Percentiles rank a stretch among this genome's conserved stretches.
Conservation (phyloP, 805 yeast species). For the Clavispora fructus region DNA sequence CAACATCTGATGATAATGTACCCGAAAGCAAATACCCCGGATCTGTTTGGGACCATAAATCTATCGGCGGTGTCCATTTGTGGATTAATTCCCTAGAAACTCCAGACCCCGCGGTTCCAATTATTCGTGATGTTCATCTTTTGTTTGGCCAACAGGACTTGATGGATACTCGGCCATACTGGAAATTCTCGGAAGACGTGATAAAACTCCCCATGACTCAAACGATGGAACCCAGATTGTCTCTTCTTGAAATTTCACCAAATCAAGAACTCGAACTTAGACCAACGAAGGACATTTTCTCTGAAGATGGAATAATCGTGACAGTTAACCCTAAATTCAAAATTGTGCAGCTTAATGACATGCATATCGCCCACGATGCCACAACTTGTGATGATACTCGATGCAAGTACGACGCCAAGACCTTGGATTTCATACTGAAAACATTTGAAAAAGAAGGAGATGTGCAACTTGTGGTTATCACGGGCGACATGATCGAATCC, state of each 20-base stretch:
- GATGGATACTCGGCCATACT: constrained; percentile 21
- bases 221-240: constrained; percentile 14
- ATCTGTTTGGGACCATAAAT: constrained; percentile 4
- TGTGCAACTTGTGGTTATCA: constrained; percentile 30
- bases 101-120: constrained; percentile 6
- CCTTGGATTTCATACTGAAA: constrained; percentile 25
- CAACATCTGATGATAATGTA: constrained; percentile 4
- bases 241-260: constrained; percentile 17
- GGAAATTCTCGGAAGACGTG: constrained; percentile 16
- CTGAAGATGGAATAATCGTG: constrained; percentile 10
- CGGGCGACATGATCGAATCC: constrained; percentile 36
- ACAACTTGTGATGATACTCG: constrained; percentile 18
- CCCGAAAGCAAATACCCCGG: constrained; percentile 2
- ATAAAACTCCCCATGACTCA: constrained; percentile 14
- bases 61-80: constrained; percentile 1
- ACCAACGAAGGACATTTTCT: neutral
- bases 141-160: constrained; percentile 28
- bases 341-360: constrained; percentile 34
- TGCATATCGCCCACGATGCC: constrained; percentile 31
- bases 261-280: constrained; percentile 9
- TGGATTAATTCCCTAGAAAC: constrained; percentile 11
- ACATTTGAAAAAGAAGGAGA: constrained; percentile 25
- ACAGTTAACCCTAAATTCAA: constrained; percentile 21
- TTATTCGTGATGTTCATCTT: constrained; percentile 24
- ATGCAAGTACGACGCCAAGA: constrained; percentile 25